These are phyloP conservation scores for Plasmodium cynomolgi DNA, from an alignment of 169 alveolate genomes.

Conservation along the genomic window DNA sequence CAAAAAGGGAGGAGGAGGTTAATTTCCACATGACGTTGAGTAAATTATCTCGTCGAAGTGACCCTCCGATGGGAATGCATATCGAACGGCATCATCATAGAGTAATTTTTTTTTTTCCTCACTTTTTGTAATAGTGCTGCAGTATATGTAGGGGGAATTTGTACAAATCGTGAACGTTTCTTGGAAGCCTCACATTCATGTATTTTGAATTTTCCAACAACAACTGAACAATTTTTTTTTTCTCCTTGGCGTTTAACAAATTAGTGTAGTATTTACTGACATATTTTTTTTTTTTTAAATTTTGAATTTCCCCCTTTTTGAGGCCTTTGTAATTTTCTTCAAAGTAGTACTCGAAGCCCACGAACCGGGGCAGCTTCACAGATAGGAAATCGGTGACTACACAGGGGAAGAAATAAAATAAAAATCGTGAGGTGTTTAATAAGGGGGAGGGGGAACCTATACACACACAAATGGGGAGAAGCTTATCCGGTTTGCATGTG, in stretches of 20 bases:
- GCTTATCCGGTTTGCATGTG: background rate
- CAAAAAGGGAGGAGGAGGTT: background rate
- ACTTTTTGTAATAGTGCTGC: constrained; percentile 59
- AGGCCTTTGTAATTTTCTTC: constrained; percentile 64
- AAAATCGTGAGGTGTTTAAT: background rate
- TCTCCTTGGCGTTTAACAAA: constrained; percentile 23
- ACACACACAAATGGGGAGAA: background rate
- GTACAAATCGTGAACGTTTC: constrained; percentile 49
- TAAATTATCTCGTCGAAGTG: background rate
- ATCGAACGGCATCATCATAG: background rate
- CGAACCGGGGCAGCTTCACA: constrained; percentile 61
- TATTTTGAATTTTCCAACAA: constrained; percentile 64
- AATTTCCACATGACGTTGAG: background rate
- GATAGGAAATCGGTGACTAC: constrained; percentile 48
- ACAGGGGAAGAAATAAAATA: background rate
- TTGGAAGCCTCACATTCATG: constrained; percentile 63
- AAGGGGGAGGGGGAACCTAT: too few species aligned
- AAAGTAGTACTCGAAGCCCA: constrained; percentile 66
- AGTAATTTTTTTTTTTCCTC: background rate
- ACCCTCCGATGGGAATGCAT: background rate
- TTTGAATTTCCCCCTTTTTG: constrained; percentile 38
- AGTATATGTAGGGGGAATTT: constrained; percentile 41
- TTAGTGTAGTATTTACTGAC: constrained; percentile 64
- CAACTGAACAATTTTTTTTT: constrained; percentile 40
- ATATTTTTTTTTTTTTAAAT: constrained; percentile 48